Conservation (phyloP, 495 filamentous ascomycete genomes). For the Bacidia rubella region DNA sequence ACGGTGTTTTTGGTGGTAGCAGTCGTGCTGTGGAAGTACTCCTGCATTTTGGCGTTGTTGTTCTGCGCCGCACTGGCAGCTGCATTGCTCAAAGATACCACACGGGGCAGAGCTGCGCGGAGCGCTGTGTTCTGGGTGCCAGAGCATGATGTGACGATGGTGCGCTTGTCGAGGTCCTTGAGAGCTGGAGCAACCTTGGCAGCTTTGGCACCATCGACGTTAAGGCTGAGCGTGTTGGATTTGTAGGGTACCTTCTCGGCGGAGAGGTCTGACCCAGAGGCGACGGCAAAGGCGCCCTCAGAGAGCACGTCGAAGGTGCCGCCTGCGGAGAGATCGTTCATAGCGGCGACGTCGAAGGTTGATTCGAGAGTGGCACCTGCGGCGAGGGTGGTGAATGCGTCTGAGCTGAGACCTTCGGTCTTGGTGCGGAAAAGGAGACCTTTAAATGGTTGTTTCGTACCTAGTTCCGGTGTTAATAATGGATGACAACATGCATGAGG, state of each 20-base stretch:
- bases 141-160: slow-evolving; percentile 29
- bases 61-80: slow-evolving; percentile 38
- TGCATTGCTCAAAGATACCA: slow-evolving; percentile 35
- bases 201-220: slow-evolving; percentile 38
- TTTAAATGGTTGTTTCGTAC: slow-evolving; percentile 37
- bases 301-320: slow-evolving; percentile 35
- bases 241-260: slow-evolving; percentile 29
- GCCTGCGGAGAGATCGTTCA: slow-evolving; percentile 40
- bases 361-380: slow-evolving; percentile 42
- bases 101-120: slow-evolving; percentile 35
- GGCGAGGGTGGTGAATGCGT: slow-evolving; percentile 42
- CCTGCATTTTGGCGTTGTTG: slow-evolving; percentile 35
- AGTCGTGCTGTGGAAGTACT: slow-evolving; percentile 50
- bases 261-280: slow-evolving; percentile 31
- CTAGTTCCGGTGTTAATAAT: slow-evolving; percentile 19
- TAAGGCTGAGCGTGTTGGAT: slow-evolving; percentile 33
- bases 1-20: slow-evolving; percentile 32
- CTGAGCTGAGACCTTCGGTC: slow-evolving; percentile 30
- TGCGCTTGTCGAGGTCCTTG: neutral
- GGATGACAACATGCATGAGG: neutral
- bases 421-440: slow-evolving; percentile 41
- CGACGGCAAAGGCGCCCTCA: slow-evolving; percentile 34
- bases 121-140: slow-evolving; percentile 28
- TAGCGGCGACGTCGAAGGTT: slow-evolving; percentile 42
- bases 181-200: slow-evolving; percentile 31